Percentiles rank a stretch among this genome's conserved stretches.
Evolutionary conservation across 2,329 filamentous ascomycete species (phyloP).

Genomic region (Stenocarpella maydis): DNA sequence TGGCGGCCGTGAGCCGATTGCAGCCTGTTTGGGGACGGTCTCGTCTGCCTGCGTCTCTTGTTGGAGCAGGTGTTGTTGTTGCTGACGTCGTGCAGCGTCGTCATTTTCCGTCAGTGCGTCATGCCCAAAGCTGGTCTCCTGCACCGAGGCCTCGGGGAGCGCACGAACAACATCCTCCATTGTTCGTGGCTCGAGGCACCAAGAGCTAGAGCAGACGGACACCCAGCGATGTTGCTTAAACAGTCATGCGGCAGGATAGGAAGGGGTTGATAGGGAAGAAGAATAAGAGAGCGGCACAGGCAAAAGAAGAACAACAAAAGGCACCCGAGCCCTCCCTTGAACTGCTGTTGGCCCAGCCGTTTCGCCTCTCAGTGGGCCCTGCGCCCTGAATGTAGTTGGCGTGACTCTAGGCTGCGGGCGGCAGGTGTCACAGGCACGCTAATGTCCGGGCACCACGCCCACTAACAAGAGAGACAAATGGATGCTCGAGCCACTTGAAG

Average conservation of each 20-base stretch:
- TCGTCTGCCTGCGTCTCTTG: background rate
- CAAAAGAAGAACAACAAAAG: background rate
- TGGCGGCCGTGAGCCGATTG: background rate
- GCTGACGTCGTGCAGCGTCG: conserved; percentile 1
- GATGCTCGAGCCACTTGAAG: background rate
- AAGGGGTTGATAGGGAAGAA: too few relatives aligned
- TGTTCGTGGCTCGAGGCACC: background rate
- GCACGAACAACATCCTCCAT: conserved; percentile 27
- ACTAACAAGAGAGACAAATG: background rate
- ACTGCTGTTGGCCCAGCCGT: background rate
- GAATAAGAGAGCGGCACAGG: too few relatives aligned
- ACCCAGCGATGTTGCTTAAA: background rate
- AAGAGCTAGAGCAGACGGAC: background rate
- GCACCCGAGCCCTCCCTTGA: background rate
- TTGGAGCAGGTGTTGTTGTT: background rate
- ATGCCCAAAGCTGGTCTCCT: conserved; percentile 38
- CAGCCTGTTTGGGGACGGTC: background rate
- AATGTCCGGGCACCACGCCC: background rate
- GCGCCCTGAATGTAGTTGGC: background rate
- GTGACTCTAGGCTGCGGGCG: background rate
- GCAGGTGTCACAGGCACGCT: background rate
- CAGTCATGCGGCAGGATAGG: background rate
- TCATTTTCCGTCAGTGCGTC: conserved; percentile 28
- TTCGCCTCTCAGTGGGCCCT: background rate
- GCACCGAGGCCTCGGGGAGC: conserved; percentile 33